Evolutionary conservation across 768 basidiomycete species (phyloP).

Genomic region (Tremella mesenterica): DNA sequence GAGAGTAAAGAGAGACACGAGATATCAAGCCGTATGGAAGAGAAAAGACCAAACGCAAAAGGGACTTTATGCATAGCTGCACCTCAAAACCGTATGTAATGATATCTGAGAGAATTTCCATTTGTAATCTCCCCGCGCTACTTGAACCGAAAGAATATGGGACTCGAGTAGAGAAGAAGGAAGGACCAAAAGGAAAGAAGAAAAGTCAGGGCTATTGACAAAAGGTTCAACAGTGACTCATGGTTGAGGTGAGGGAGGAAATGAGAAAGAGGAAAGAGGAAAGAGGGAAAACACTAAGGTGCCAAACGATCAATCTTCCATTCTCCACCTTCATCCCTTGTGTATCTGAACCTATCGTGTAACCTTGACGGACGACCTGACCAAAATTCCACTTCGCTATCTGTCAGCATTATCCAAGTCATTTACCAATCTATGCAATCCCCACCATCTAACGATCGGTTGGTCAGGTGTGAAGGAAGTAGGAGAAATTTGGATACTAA

Average conservation of each 20-base stretch:
- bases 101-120: not conserved
- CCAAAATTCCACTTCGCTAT: constrained; percentile 94
- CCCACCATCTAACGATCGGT: not conserved
- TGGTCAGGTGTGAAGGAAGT: not conserved
- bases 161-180: not conserved
- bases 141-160: not conserved
- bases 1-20: no score
- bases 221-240: no score
- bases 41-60: no score
- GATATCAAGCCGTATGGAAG: no score
- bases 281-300: constrained; percentile 49
- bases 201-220: no score
- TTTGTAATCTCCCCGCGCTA: no score
- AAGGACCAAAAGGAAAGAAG: no score
- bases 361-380: constrained; percentile 87
- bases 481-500: constrained; percentile 47
- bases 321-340: constrained; percentile 45
- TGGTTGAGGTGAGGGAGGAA: no score
- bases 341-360: constrained; percentile 71
- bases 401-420: constrained; percentile 11
- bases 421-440: no score
- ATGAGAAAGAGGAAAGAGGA: not conserved
- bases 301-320: constrained; percentile 75
- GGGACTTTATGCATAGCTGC: no score
- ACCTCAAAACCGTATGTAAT: no score